A percentile compares a stretch with the other conserved stretches of the same genome.
These are phyloP conservation scores for Globisporangium cederbergense DNA, from an alignment of 352 stramenopile species.

Conservation along the genomic window DNA sequence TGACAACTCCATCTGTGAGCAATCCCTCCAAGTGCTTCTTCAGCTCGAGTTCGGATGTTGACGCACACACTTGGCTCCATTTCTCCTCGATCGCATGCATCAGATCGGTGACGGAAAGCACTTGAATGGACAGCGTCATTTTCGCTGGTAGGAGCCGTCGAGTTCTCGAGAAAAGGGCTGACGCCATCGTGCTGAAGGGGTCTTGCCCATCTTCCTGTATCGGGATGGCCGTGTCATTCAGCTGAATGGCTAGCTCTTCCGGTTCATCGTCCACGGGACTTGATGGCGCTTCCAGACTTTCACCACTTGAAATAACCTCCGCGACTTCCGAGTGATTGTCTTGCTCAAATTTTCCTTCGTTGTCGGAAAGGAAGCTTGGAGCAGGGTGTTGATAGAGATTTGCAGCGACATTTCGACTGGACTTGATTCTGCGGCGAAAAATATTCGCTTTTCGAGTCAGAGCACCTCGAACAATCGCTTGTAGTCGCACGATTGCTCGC, in stretches of 20 bases:
- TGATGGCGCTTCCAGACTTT: background rate
- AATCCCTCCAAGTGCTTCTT: slow-evolving; percentile 14
- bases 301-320: background rate
- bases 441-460: slow-evolving; percentile 14
- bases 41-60: background rate
- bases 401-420: background rate
- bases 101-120: slow-evolving; percentile 9
- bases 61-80: slow-evolving; percentile 8
- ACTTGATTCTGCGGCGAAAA: background rate
- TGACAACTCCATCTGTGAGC: background rate
- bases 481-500: slow-evolving; percentile 27
- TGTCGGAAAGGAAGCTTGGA: background rate
- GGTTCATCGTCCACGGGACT: background rate
- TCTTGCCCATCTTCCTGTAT: background rate
- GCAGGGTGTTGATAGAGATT: background rate
- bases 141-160: slow-evolving; percentile 8
- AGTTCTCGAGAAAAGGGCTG: slow-evolving; percentile 6
- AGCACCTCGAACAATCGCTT: slow-evolving; percentile 30
- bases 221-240: background rate
- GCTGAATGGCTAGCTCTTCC: background rate
- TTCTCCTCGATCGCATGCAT: slow-evolving; percentile 15
- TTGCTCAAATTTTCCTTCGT: background rate
- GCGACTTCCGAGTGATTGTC: background rate
- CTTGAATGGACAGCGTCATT: slow-evolving; percentile 4
- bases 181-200: background rate